A percentile compares a stretch with the other conserved stretches of the same genome.
Evolutionary conservation across 495 filamentous ascomycete species (phyloP).

Genomic region (Penicillium steckii): DNA sequence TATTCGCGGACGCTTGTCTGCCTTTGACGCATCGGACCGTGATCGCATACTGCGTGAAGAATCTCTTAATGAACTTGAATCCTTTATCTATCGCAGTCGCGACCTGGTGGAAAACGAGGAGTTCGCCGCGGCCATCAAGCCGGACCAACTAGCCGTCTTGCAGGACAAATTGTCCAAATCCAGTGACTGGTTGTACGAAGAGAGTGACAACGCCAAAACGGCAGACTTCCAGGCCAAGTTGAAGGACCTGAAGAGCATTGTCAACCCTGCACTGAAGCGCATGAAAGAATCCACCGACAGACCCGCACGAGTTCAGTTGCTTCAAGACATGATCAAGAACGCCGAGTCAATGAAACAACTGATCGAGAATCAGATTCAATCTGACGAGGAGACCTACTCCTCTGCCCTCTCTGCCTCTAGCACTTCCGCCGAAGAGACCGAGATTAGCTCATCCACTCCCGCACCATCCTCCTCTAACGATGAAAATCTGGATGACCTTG

Average conservation of each 20-base stretch:
- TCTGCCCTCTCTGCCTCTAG: conserved; percentile 32
- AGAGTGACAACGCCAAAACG: conserved; percentile 71
- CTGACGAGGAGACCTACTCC: conserved; percentile 40
- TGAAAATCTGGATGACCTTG: conserved; percentile 35
- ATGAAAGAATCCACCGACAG: conserved; percentile 65
- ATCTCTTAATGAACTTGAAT: conserved; percentile 86
- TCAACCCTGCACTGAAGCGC: conserved; percentile 65
- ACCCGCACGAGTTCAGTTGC: conserved; percentile 60
- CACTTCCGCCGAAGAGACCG: conserved; percentile 26
- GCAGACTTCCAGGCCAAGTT: conserved; percentile 70
- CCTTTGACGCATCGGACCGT: conserved; percentile 81
- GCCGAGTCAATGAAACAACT: conserved; percentile 47
- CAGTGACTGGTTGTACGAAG: conserved; percentile 88
- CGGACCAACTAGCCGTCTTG: conserved; percentile 58
- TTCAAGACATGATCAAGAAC: conserved; percentile 61
- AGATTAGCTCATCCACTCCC: conserved; percentile 26
- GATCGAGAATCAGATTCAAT: conserved; percentile 42
- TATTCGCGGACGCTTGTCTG: conserved; percentile 69
- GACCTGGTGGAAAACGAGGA: conserved; percentile 75
- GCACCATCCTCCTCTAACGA: conserved; percentile 23
- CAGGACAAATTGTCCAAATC: conserved; percentile 62
- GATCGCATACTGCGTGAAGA: conserved; percentile 79
- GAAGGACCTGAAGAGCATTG: conserved; percentile 67
- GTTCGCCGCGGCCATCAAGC: conserved; percentile 68
- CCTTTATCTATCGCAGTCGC: conserved; percentile 85